Base-by-base conservation (phyloP, 2,329 filamentous ascomycete species). In the Penicillium aurantiogriseum region DNA sequence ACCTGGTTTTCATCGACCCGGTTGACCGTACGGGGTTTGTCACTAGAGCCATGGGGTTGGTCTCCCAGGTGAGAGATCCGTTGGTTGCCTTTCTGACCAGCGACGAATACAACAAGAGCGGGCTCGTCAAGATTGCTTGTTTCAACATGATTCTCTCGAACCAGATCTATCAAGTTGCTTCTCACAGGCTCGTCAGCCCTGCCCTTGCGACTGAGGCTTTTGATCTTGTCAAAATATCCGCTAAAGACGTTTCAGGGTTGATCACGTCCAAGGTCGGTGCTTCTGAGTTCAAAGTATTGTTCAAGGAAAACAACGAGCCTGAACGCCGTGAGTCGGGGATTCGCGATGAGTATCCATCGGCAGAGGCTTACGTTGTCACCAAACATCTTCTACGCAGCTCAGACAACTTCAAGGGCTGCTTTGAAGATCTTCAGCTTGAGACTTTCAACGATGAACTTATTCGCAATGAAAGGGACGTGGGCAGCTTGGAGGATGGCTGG, bases 1-100 rank as follows among this genome's bases (percentile, higher is more conserved):
- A 73, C 42, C 64, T 86, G 3, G 75, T 75, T 42, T 86, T 86
- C 61, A 72, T 78, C 31, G 84, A 86, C 64, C 73, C 80, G 0
- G 72, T 85, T 19, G 83, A 86, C 65, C 78, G 83, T 19, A 69
- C 64, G 27, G 68, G 72, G 5, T 85, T 81, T 61, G 70, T 80
- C 4, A 63, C 69, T 19, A 77, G 75, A 54, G 67, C 66, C 9
- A 64, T 67, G 44, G 56, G 56, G 19, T 61, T 77, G 38, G 67
- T 81, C 45, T 70, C 70, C 17, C 70, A 71, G n/a, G 58, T 82
- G 15, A 69, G 76, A 35, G 72, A 78, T 43, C 67, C 71, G 17
- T 47, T 75, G 46, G 51, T 62, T 47, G 57, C 60, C 13, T 58
- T 68, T 39, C 39, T 63, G 15, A 54, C 62, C 21, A 54, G 53